Percentiles rank a stretch among this genome's conserved stretches.
Conservation (phyloP, 192 early-diverging fungal genomes). For the Podochytrium sp. region DNA sequence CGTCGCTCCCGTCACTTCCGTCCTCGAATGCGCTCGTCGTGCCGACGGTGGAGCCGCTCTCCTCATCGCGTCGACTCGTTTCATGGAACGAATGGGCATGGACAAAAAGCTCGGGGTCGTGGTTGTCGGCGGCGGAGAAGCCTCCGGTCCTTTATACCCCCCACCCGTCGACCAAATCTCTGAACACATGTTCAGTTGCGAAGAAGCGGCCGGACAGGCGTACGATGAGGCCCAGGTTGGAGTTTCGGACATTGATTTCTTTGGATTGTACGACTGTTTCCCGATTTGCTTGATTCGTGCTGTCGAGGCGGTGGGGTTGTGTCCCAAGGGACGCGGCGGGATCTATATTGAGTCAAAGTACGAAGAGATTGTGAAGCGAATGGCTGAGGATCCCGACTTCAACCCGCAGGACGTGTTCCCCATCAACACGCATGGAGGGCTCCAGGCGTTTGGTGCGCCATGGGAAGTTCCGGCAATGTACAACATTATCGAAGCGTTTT, state of each 20-base stretch:
- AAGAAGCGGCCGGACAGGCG: conserved; percentile 46
- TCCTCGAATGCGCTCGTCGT: conserved; percentile 49
- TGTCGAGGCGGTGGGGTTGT: conserved; percentile 51
- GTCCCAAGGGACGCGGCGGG: conserved; percentile 47
- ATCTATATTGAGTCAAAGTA: conserved; percentile 44
- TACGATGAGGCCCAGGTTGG: conserved; percentile 53
- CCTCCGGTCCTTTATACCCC: conserved; percentile 48
- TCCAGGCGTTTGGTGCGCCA: conserved; percentile 52
- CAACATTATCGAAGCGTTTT: conserved; percentile 50
- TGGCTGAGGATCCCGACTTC: conserved; percentile 32
- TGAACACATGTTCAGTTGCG: conserved; percentile 48
- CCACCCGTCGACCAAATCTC: conserved; percentile 34
- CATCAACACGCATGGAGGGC: conserved; percentile 52
- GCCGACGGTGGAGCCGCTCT: conserved; percentile 49
- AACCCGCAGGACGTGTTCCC: conserved; percentile 51
- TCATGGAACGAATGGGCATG: conserved; percentile 40
- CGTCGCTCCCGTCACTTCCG: conserved; percentile 46
- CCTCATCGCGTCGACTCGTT: conserved; percentile 38
- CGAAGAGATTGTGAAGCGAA: conserved; percentile 36
- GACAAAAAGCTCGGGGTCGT: conserved; percentile 36
- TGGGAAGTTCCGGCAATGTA: conserved; percentile 58
- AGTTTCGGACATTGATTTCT: conserved; percentile 50
- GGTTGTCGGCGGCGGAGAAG: conserved; percentile 47
- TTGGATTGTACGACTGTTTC: conserved; percentile 55
- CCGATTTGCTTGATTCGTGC: conserved; percentile 54